Percentiles rank a stretch among this genome's conserved stretches.
phyloP scores from a whole-genome alignment of 352 stramenopile species.

The Globisporangium mamillatum region DNA sequence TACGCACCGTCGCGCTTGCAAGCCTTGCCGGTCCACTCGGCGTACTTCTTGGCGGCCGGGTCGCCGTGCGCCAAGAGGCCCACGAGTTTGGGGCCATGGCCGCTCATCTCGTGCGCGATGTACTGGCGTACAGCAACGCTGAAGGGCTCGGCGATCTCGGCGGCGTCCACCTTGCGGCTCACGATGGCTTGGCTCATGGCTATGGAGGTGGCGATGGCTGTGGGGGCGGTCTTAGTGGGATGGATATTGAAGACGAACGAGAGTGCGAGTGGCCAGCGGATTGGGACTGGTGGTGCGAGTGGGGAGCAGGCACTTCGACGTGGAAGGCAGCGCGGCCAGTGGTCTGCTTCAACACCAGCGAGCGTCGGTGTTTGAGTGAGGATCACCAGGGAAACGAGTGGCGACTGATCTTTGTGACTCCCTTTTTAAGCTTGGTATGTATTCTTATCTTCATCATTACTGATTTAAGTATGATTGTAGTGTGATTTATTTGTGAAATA shows the following conservation, averaged over 20 bases:
- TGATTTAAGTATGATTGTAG: too few relatives aligned
- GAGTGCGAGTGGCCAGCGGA: background rate
- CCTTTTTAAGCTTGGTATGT: background rate
- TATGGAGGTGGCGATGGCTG: background rate
- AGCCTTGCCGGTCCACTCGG: constrained; percentile 95
- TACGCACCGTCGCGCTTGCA: constrained; percentile 85
- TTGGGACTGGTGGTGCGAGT: constrained; percentile 2
- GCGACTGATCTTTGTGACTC: background rate
- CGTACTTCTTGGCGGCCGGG: constrained; percentile 93
- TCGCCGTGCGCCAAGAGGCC: constrained; percentile 95
- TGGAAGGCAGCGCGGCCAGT: background rate
- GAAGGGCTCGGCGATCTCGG: constrained; percentile 85
- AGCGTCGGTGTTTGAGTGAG: background rate
- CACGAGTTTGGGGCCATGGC: constrained; percentile 84
- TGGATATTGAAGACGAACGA: background rate
- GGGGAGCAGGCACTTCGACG: constrained; percentile 1
- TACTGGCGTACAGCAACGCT: constrained; percentile 79
- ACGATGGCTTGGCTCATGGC: constrained; percentile 3
- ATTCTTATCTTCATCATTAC: background rate
- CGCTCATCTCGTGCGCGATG: constrained; percentile 73
- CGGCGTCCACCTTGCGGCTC: constrained; percentile 70
- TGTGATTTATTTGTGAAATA: too few relatives aligned
- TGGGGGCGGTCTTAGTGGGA: background rate
- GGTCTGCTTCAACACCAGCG: constrained; percentile 8
- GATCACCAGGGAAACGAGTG: background rate